A percentile compares a stretch with the other conserved stretches of the same genome.
Conservation (phyloP, 2,329 filamentous ascomycete genomes). For the Penicillium olsonii region DNA sequence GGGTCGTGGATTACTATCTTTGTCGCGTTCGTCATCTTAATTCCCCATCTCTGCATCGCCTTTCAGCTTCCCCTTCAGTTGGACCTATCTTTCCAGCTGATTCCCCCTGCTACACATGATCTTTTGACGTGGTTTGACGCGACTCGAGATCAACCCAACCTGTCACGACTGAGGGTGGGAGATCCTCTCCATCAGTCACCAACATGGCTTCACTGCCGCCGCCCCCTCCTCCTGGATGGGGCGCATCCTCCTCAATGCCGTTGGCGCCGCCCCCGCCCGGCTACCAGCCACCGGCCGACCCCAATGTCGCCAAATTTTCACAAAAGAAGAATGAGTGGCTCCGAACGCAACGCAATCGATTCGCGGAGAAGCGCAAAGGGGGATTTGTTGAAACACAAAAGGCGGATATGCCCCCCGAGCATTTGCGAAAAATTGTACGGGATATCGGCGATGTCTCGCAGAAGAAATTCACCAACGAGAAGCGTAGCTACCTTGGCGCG, state of each 20-base stretch:
- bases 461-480: constrained; percentile 98
- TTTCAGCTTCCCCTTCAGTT: background rate
- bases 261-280: constrained; percentile 79
- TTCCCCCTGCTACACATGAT: constrained; percentile 17
- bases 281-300: constrained; percentile 76
- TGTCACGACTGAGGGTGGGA: constrained; percentile 29
- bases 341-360: constrained; percentile 83
- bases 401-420: constrained; percentile 97
- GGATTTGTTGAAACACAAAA: constrained; percentile 98
- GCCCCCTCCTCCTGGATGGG: constrained; percentile 70
- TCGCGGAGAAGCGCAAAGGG: constrained; percentile 93
- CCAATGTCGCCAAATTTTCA: constrained; percentile 88
- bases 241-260: constrained; percentile 54
- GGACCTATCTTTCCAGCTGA: constrained; percentile 3
- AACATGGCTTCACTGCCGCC: constrained; percentile 62
- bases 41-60: constrained; percentile 1
- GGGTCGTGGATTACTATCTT: constrained; percentile 13
- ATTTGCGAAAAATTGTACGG: constrained; percentile 95
- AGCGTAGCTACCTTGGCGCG: constrained; percentile 94
- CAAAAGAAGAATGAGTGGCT: constrained; percentile 99
- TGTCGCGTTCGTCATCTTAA: constrained; percentile 15
- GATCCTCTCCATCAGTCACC: constrained; percentile 24
- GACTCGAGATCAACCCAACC: constrained; percentile 30
- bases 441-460: constrained; percentile 99
- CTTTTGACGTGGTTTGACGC: constrained; percentile 36